These are phyloP conservation scores for Penicillium sclerotigenum DNA, from an alignment of 2,329 filamentous ascomycete genomes.

Conservation along the genomic window DNA sequence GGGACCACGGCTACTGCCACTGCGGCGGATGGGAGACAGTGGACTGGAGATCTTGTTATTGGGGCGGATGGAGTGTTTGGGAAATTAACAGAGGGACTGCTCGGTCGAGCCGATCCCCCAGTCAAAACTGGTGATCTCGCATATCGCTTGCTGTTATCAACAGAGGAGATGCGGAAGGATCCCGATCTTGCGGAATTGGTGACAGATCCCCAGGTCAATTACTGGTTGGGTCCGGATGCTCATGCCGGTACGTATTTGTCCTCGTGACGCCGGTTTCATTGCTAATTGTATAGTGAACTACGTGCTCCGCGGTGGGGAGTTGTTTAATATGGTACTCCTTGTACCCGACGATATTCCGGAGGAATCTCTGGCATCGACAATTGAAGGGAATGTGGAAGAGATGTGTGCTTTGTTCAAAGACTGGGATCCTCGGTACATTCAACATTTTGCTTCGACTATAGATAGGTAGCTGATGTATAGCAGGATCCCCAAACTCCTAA, in stretches of 20 bases:
- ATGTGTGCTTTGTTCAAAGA: slow-evolving; percentile 54
- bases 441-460: rapidly evolving
- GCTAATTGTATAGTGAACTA: slow-evolving; percentile 49
- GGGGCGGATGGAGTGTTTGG: slow-evolving; percentile 31
- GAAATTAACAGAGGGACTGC: slow-evolving; percentile 44
- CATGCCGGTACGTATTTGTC: slow-evolving; percentile 40
- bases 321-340: slow-evolving; percentile 55
- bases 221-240: slow-evolving; percentile 53
- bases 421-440: slow-evolving; percentile 53
- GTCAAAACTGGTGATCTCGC: slow-evolving; percentile 55
- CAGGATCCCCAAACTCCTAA: slow-evolving; percentile 54
- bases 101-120: slow-evolving; percentile 46
- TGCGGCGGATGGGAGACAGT: slow-evolving; percentile 23
- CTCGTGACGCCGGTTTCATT: background rate
- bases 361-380: slow-evolving; percentile 47
- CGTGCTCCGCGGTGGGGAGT: slow-evolving; percentile 53
- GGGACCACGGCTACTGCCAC: slow-evolving; percentile 39
- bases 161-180: slow-evolving; percentile 48
- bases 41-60: slow-evolving; percentile 25
- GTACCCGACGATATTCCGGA: slow-evolving; percentile 61
- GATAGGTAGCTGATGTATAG: background rate
- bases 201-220: slow-evolving; percentile 49
- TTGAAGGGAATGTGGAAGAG: slow-evolving; percentile 52
- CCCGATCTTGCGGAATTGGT: slow-evolving; percentile 48
- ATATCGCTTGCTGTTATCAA: slow-evolving; percentile 53